Conservation (phyloP, 805 yeast genomes). For the Candida ulmi region DNA sequence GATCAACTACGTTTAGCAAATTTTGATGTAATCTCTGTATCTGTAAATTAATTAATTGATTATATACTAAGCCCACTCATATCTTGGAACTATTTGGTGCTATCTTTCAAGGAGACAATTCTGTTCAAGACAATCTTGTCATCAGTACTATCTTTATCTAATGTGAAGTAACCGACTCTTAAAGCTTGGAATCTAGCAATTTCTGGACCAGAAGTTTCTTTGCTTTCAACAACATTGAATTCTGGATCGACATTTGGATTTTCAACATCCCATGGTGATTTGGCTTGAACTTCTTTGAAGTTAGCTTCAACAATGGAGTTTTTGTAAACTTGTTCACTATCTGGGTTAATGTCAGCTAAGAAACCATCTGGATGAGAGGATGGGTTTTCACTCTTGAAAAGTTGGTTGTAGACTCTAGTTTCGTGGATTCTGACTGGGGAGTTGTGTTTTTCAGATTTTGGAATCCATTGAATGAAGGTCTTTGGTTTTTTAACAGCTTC, state of each 20-base stretch:
- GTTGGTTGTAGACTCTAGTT: conserved; percentile 80
- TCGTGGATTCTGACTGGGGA: conserved; percentile 67
- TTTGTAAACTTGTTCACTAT: conserved; percentile 63
- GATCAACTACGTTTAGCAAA: no score
- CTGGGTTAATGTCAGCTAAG: conserved; percentile 74
- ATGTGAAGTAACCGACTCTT: conserved; percentile 91
- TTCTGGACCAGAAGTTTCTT: conserved; percentile 54
- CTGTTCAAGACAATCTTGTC: conserved; percentile 74
- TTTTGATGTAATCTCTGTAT: no score
- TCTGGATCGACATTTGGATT: conserved; percentile 51
- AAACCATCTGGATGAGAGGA: conserved; percentile 82
- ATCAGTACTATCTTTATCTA: conserved; percentile 69
- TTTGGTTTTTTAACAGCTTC: conserved; percentile 63
- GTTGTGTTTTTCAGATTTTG: conserved; percentile 52
- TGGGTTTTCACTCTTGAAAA: conserved; percentile 91
- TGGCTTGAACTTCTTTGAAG: conserved; percentile 57
- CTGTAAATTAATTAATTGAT: no score
- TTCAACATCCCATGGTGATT: conserved; percentile 71
- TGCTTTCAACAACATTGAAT: conserved; percentile 66
- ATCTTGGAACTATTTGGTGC: conserved; percentile 36
- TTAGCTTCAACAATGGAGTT: conserved; percentile 76
- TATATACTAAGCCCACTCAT: no score
- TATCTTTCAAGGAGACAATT: conserved; percentile 87
- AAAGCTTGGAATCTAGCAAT: conserved; percentile 97
- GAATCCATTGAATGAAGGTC: conserved; percentile 96